Evolutionary conservation across 2,329 filamentous ascomycete genomes (phyloP).

Genomic region (Fusarium sp.): DNA sequence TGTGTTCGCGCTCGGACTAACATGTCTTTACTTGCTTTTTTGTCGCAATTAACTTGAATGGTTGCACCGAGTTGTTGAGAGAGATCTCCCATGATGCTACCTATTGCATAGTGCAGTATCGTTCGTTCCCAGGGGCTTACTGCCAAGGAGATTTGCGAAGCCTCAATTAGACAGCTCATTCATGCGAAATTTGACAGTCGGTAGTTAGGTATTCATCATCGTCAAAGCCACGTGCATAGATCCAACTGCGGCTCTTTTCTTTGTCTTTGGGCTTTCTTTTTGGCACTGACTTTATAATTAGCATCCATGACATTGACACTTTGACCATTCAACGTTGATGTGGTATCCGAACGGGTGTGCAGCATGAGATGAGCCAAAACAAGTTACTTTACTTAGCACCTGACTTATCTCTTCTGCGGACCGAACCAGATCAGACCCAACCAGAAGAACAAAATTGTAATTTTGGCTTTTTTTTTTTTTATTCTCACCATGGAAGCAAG

Average conservation of each 20-base stretch:
- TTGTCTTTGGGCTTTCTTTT: neutral
- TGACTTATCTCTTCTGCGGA: constrained; percentile 13
- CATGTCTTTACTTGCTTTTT: constrained; percentile 33
- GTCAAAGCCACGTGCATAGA: constrained; percentile 43
- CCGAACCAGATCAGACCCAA: neutral
- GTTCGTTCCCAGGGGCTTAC: constrained; percentile 12
- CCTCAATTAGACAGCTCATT: constrained; percentile 38
- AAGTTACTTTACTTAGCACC: neutral
- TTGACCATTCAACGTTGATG: constrained; percentile 28
- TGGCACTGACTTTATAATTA: constrained; percentile 2
- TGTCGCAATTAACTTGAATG: constrained; percentile 11
- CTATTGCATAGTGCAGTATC: neutral
- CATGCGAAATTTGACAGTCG: constrained; percentile 28
- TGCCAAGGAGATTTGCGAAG: constrained; percentile 36
- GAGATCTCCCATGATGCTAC: neutral
- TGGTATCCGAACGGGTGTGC: constrained; percentile 31
- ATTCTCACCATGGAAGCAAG: constrained; percentile 7
- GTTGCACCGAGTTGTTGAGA: neutral
- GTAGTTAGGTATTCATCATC: constrained; percentile 6
- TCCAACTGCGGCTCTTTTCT: constrained; percentile 40
- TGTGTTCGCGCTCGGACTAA: constrained; percentile 15
- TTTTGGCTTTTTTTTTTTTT: constrained; percentile 6
- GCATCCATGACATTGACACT: constrained; percentile 18
- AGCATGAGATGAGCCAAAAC: neutral
- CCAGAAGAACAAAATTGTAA: neutral